A percentile compares a stretch with the other conserved stretches of the same genome.
Evolutionary conservation across 2,329 filamentous ascomycete genomes (phyloP).

Genomic region (Penicillium sp.): DNA sequence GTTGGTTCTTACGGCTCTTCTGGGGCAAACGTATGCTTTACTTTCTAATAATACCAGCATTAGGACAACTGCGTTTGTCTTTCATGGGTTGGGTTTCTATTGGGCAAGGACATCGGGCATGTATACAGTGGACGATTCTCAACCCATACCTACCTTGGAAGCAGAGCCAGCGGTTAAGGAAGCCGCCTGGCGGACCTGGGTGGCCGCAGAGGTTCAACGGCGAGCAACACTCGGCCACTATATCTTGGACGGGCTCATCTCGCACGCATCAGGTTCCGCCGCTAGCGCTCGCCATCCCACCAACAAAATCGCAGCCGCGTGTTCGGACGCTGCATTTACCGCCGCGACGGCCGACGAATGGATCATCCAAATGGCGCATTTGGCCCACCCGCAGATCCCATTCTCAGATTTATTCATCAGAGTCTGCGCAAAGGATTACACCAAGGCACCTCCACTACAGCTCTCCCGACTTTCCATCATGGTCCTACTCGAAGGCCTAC

Average conservation of each 20-base stretch:
- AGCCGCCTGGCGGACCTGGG: neutral
- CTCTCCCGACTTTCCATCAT: neutral
- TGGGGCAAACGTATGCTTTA: neutral
- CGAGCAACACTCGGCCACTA: neutral
- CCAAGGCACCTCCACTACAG: neutral
- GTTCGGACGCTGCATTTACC: neutral
- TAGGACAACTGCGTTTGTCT: neutral
- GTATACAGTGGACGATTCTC: neutral
- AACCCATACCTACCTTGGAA: neutral
- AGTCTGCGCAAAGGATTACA: neutral
- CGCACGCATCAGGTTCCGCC: neutral
- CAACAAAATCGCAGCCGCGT: neutral
- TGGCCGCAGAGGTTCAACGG: neutral
- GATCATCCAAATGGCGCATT: neutral
- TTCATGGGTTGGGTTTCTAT: neutral
- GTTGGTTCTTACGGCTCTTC: neutral
- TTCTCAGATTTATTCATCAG: neutral
- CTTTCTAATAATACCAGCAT: neutral
- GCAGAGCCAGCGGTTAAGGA: neutral
- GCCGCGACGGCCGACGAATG: neutral
- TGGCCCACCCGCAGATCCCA: neutral
- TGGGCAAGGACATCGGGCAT: neutral
- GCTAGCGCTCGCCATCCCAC: neutral
- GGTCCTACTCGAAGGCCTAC: neutral
- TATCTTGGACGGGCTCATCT: neutral